These are phyloP conservation scores for Scutellaria minor DNA, from an alignment of 257 asterid species.

Conservation along the genomic window DNA sequence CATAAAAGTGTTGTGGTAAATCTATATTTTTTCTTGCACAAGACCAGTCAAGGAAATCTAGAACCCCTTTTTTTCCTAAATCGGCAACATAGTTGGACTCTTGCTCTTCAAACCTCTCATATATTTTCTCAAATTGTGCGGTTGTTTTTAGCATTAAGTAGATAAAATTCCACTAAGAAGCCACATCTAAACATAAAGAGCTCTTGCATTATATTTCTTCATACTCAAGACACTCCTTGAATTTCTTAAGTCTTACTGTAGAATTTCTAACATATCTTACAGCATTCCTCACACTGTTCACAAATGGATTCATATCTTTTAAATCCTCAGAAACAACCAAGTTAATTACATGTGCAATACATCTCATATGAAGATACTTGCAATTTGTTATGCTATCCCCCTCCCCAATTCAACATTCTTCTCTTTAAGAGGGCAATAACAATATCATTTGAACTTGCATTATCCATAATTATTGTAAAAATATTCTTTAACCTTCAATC, in stretches of 20 bases:
- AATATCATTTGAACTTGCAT: slow-evolving; percentile 5
- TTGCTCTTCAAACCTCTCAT: neutral
- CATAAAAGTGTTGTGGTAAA: neutral
- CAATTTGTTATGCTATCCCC: neutral
- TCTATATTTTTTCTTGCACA: neutral
- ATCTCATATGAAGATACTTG: slow-evolving; percentile 25
- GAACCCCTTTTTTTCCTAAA: neutral
- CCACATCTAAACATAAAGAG: neutral
- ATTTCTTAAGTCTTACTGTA: neutral
- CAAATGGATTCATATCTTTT: slow-evolving; percentile 1
- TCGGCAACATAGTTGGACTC: neutral
- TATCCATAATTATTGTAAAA: neutral
- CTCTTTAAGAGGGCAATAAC: neutral
- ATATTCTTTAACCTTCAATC: slow-evolving; percentile 12
- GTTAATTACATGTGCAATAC: slow-evolving; percentile 16
- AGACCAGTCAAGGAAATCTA: neutral
- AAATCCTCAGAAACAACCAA: slow-evolving; percentile 5
- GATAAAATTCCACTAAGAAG: neutral
- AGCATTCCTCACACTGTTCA: neutral
- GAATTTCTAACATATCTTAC: neutral
- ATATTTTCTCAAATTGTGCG: neutral
- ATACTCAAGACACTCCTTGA: neutral
- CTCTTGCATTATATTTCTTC: neutral
- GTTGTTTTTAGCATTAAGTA: neutral
- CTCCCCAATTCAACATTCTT: neutral